Percentiles rank a stretch among this genome's conserved stretches.
Conservation (phyloP, 768 basidiomycete species). For the Lanmaoa pseudosensibilis region DNA sequence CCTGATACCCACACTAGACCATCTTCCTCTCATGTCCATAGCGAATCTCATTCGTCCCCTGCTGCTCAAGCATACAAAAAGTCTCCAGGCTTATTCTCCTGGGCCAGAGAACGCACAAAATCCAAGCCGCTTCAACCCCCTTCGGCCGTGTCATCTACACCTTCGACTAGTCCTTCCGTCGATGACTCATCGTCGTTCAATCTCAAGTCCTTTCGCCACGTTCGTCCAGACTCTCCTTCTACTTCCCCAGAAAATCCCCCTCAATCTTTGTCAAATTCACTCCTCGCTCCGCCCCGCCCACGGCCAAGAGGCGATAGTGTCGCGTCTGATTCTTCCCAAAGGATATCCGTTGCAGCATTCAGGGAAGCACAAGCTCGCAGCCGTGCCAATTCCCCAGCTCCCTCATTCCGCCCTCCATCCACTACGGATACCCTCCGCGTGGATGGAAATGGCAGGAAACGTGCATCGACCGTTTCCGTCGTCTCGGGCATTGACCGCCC, state of each 20-base stretch:
- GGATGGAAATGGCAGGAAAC: constrained; percentile 26
- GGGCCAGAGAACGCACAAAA: constrained; percentile 40
- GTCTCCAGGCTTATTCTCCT: constrained; percentile 37
- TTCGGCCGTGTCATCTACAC: constrained; percentile 36
- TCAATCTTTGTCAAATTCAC: constrained; percentile 24
- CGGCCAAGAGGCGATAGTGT: constrained; percentile 59
- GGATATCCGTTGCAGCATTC: constrained; percentile 81
- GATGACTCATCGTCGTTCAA: constrained; percentile 53
- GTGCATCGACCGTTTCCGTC: constrained; percentile 32
- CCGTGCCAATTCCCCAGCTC: constrained; percentile 57
- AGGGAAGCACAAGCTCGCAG: constrained; percentile 73
- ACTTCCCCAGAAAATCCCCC: constrained; percentile 17
- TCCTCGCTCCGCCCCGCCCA: constrained; percentile 40
- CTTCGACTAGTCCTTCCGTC: constrained; percentile 21
- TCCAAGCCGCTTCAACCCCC: constrained; percentile 29
- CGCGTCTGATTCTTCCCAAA: constrained; percentile 65
- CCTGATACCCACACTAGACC: constrained; percentile 22
- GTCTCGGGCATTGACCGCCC: constrained; percentile 16
- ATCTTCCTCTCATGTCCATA: constrained; percentile 14
- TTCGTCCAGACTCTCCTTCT: constrained; percentile 48
- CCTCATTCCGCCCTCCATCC: constrained; percentile 47
- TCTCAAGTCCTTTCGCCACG: constrained; percentile 71
- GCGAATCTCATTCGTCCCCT: constrained; percentile 11
- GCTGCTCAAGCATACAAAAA: constrained; percentile 30
- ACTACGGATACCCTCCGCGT: constrained; percentile 31